Evolutionary conservation across 1,284 basidiomycete species (phyloP).

Genomic region (Melampsora americana): DNA sequence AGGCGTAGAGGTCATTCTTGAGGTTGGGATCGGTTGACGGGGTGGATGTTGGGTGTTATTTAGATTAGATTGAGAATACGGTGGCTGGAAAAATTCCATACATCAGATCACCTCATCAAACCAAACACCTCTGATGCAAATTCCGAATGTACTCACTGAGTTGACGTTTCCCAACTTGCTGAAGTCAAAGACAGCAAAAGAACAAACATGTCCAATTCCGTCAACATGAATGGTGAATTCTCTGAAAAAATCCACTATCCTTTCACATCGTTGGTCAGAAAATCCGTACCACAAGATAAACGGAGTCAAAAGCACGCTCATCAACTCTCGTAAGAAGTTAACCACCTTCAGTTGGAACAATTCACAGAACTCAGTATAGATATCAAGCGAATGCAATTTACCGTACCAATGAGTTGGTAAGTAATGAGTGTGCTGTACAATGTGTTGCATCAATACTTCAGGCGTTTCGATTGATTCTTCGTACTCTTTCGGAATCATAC

Average conservation of each 20-base stretch:
- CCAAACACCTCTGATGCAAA: background rate
- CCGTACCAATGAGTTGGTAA: conserved; percentile 88
- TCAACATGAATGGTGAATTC: conserved; percentile 96
- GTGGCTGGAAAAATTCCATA: background rate
- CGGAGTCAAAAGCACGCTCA: conserved; percentile 88
- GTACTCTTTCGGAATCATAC: conserved; percentile 71
- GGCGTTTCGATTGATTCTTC: conserved; percentile 90
- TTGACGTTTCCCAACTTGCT: conserved; percentile 29
- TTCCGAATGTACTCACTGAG: conserved; percentile 12
- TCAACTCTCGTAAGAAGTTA: conserved; percentile 80
- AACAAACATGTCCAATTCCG: conserved; percentile 91
- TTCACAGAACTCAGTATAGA: conserved; percentile 81
- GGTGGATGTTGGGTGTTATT: conserved; percentile 4
- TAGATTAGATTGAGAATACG: conserved; percentile 4
- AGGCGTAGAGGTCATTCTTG: background rate
- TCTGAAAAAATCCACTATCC: conserved; percentile 88
- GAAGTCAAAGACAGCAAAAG: conserved; percentile 97
- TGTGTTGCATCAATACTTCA: conserved; percentile 81
- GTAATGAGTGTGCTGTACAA: conserved; percentile 90
- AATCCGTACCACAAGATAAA: conserved; percentile 90
- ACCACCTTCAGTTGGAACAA: conserved; percentile 83
- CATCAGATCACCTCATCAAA: background rate
- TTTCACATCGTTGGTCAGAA: conserved; percentile 53
- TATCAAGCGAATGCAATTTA: conserved; percentile 77
- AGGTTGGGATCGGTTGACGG: background rate